phyloP scores from a whole-genome alignment of 148 eudicot genomes.

The Vaccinium macrocarpon region DNA sequence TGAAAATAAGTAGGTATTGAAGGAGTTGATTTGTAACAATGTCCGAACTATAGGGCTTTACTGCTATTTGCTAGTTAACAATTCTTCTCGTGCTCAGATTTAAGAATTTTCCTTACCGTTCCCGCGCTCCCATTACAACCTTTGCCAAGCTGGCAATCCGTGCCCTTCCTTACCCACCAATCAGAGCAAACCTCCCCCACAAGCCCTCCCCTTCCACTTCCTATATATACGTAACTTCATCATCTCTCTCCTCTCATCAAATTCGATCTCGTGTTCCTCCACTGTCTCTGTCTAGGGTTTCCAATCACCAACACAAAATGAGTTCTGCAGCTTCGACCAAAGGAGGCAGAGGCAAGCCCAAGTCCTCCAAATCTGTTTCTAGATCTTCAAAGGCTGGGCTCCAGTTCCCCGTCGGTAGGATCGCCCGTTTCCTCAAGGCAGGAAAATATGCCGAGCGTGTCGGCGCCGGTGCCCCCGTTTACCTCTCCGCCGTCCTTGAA shows the following conservation, averaged over 20 bases:
- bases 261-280: neutral
- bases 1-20: neutral
- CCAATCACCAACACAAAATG: neutral
- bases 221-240: neutral
- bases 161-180: constrained; percentile 5
- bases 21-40: neutral
- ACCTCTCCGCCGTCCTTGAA: constrained; percentile 32
- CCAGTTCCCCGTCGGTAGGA: constrained; percentile 35
- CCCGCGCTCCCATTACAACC: neutral
- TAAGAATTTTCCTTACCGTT: neutral
- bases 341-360: constrained; percentile 34
- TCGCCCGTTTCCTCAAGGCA: constrained; percentile 33
- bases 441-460: constrained; percentile 35
- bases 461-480: constrained; percentile 32
- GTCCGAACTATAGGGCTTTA: neutral
- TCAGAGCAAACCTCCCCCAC: neutral
- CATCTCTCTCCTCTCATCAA: neutral
- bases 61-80: neutral
- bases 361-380: constrained; percentile 28
- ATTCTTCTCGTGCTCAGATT: neutral
- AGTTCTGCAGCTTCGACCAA: constrained; percentile 12
- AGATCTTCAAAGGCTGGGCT: constrained; percentile 32
- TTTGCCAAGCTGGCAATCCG: constrained; percentile 24
- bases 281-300: constrained; percentile 1
- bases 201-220: neutral